Evolutionary conservation across 495 filamentous ascomycete species (phyloP).

Genomic region (Chaetomium cochliodes): DNA sequence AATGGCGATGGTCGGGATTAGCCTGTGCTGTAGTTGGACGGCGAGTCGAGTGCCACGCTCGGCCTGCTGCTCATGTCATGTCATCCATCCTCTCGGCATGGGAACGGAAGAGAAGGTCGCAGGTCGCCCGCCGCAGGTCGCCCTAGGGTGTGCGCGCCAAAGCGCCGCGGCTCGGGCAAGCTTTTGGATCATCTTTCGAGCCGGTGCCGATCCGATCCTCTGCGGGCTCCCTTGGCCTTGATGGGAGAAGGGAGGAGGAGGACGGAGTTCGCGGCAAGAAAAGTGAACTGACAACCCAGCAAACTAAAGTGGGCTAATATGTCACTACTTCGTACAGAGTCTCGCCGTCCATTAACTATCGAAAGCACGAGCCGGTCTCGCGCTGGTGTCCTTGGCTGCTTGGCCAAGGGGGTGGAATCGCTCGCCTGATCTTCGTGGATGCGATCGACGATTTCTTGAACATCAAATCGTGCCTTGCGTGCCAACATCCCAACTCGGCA

Average conservation of each 20-base stretch:
- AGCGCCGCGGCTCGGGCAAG: neutral
- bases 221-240: neutral
- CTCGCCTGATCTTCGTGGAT: constrained; percentile 9
- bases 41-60: constrained; percentile 12
- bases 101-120: constrained; percentile 17
- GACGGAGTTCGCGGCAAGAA: neutral
- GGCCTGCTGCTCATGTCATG: constrained; percentile 11
- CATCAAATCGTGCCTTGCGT: constrained; percentile 7
- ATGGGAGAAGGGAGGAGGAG: neutral
- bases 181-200: constrained; percentile 11
- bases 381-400: too few species aligned
- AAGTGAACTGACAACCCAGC: too few species aligned
- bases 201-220: constrained; percentile 18
- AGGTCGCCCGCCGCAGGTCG: too few species aligned
- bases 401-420: neutral
- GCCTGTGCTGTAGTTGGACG: constrained; percentile 3
- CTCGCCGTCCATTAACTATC: neutral
- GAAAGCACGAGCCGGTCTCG: neutral
- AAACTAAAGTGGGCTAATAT: neutral
- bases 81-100: constrained; percentile 13
- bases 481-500: constrained; percentile 6
- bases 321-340: too few species aligned
- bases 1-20: neutral
- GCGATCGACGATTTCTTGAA: constrained; percentile 16
- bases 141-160: constrained; percentile 6